Base-by-base conservation (phyloP, 768 basidiomycete species). In the Psilocybe tampanensis region DNA sequence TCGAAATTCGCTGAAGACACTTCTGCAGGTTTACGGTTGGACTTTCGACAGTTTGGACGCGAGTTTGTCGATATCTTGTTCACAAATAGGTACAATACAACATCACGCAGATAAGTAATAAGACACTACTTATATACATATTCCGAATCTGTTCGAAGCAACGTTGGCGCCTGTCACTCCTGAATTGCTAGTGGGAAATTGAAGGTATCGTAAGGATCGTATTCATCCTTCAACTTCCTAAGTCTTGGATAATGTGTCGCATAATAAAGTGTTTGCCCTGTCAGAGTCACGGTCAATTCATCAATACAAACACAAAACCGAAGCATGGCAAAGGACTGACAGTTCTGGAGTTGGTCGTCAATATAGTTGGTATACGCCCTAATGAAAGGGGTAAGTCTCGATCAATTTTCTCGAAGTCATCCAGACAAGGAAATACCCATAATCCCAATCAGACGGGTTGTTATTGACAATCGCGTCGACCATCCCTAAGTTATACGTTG, bases 311-410 rank as follows among this genome's bases (percentile, higher is more conserved):
- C 11, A n/a, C 9, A 8, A 9, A 41, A 24, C 2, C 29, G 51
- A 57, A 8, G n/a, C n/a, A n/a, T n/a, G n/a, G n/a, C 9, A 18
- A 17, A 19, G 21, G 11, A 69, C 72, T 55, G 29, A 77, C 73
- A 72, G 63, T 77, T 65, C 23, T 61, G 56, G 19, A 76, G 64
- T 33, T 70, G 62, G 42, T 74, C 67, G 44, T 81, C 80, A 5
- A 78, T 68, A 52, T 81, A 81, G 55, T 79, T 79, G 1, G 74
- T 64, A 55, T 80, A 80, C 5, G 75, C 75, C 8, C 75, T 74
- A 47, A 12, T 13, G 49, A 23, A 8, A 52, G 24, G n/a, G 32
- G 18, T 26, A 2, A 19, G 1, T 18, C n/a, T 3, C 17, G 44
- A 9, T 9, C 9, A 29, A 29, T 9, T 9, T 29, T 9, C n/a